phyloP scores from a whole-genome alignment of 1,139 yeast species.

The Waltiozyma solani region DNA sequence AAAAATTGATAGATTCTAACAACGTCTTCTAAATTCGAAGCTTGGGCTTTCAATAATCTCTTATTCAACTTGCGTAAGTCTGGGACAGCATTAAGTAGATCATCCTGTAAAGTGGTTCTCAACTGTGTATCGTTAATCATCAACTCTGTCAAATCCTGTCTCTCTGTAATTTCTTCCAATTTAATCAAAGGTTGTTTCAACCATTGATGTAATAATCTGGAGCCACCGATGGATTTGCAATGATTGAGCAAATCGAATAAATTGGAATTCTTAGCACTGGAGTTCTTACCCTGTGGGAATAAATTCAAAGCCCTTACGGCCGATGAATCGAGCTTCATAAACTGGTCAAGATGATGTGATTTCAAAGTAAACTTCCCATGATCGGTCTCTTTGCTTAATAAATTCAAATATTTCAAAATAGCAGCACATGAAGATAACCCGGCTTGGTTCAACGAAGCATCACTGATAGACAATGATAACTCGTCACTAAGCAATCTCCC shows the following conservation, averaged over 20 bases:
- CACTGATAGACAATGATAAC: conserved; percentile 51
- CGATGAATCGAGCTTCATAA: conserved; percentile 83
- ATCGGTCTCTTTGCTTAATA: conserved; percentile 44
- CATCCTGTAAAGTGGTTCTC: conserved; percentile 57
- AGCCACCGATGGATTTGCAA: conserved; percentile 81
- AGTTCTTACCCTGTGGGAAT: conserved; percentile 48
- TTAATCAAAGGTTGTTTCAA: conserved; percentile 86
- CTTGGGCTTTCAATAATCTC: conserved; percentile 39
- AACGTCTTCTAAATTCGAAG: conserved; percentile 69
- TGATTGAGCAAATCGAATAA: conserved; percentile 76
- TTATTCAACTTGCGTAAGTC: conserved; percentile 71
- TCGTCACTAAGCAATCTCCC: conserved; percentile 46
- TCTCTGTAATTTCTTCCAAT: conserved; percentile 41
- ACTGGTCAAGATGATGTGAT: conserved; percentile 62
- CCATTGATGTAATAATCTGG: conserved; percentile 86
- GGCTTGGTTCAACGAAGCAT: conserved; percentile 27
- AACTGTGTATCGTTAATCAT: conserved; percentile 62
- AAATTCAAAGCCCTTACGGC: conserved; percentile 83
- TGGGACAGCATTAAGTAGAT: conserved; percentile 65
- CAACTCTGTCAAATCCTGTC: conserved; percentile 67
- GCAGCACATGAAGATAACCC: conserved; percentile 51
- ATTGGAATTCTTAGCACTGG: conserved; percentile 43
- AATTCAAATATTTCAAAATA: conserved; percentile 50
- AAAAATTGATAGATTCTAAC: conserved; percentile 82
- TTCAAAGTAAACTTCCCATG: conserved; percentile 46